Conservation (phyloP, 495 filamentous ascomycete genomes). For the Glonium stellatum region DNA sequence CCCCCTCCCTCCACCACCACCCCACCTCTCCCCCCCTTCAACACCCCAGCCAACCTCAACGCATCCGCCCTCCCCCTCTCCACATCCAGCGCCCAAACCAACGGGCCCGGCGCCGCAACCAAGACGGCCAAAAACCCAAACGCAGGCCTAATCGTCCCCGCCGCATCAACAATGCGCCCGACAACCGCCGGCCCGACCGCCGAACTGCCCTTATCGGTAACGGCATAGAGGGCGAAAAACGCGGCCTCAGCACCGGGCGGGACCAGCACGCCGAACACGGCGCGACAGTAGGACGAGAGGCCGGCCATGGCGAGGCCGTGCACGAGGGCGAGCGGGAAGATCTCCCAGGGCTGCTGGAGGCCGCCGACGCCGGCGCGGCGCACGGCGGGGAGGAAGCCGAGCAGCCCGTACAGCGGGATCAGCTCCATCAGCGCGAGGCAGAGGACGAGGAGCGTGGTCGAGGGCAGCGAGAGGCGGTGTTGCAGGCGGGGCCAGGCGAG, state of each 20-base stretch:
- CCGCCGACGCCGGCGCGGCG: conserved; percentile 25
- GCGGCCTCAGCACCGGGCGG: conserved; percentile 33
- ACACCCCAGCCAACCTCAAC: conserved; percentile 7
- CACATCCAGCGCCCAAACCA: conserved; percentile 30
- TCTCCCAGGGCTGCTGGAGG: conserved; percentile 32
- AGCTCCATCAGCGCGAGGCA: conserved; percentile 28
- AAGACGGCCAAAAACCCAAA: conserved; percentile 33
- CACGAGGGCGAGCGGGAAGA: conserved; percentile 30
- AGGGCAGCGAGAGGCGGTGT: conserved; percentile 6
- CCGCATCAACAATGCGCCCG: conserved; percentile 29
- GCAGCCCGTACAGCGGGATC: conserved; percentile 33
- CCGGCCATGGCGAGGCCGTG: conserved; percentile 33
- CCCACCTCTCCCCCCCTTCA: background rate
- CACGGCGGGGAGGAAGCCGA: conserved; percentile 31
- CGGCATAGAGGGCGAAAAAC: conserved; percentile 33
- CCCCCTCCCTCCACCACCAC: background rate
- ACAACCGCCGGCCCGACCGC: conserved; percentile 33
- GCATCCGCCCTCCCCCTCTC: conserved; percentile 30
- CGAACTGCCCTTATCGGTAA: conserved; percentile 34
- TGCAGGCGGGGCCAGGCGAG: conserved; percentile 29
- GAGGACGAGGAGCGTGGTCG: conserved; percentile 22
- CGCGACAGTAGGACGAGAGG: conserved; percentile 28
- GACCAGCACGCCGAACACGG: conserved; percentile 30
- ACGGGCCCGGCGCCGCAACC: conserved; percentile 22
- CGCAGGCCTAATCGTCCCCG: conserved; percentile 31